Conservation (phyloP, 495 filamentous ascomycete genomes). For the Ascodesmis nigricans region DNA sequence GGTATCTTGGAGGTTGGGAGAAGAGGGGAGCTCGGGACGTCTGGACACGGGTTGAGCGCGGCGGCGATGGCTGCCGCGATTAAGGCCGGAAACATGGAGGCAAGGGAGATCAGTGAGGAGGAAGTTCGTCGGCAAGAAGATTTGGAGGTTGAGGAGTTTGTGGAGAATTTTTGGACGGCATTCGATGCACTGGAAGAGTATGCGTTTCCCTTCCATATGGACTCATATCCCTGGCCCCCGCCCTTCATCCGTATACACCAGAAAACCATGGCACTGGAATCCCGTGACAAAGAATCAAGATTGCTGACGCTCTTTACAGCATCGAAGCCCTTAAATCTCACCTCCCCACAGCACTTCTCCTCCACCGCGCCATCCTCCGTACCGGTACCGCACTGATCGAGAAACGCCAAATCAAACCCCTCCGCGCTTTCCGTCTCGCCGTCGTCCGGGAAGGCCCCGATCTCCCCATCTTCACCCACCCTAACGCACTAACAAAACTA, state of each 20-base stretch:
- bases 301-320: too few species aligned
- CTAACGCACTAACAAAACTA: conserved; percentile 75
- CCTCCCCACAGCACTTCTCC: conserved; percentile 63
- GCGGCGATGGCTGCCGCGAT: conserved; percentile 14
- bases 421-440: conserved; percentile 80
- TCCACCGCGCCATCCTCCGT: conserved; percentile 80
- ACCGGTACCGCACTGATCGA: conserved; percentile 77
- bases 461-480: conserved; percentile 68
- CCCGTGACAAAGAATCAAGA: conserved; percentile 14
- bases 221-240: conserved; percentile 1
- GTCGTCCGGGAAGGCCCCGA: conserved; percentile 92
- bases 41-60: conserved; percentile 12
- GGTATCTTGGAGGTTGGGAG: conserved; percentile 80
- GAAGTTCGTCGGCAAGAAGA: conserved; percentile 23
- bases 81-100: conserved; percentile 20
- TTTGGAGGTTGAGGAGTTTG: conserved; percentile 41
- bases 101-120: conserved; percentile 25
- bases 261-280: background rate
- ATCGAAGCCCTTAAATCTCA: conserved; percentile 54
- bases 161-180: conserved; percentile 70
- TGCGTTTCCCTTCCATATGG: conserved; percentile 18
- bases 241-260: background rate
- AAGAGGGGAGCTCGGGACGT: conserved; percentile 20
- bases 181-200: conserved; percentile 72
- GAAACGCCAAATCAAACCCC: conserved; percentile 79